Percentiles rank a stretch among this genome's conserved stretches.
phyloP scores from a whole-genome alignment of 768 basidiomycete species.

The Inosperma sp. region DNA sequence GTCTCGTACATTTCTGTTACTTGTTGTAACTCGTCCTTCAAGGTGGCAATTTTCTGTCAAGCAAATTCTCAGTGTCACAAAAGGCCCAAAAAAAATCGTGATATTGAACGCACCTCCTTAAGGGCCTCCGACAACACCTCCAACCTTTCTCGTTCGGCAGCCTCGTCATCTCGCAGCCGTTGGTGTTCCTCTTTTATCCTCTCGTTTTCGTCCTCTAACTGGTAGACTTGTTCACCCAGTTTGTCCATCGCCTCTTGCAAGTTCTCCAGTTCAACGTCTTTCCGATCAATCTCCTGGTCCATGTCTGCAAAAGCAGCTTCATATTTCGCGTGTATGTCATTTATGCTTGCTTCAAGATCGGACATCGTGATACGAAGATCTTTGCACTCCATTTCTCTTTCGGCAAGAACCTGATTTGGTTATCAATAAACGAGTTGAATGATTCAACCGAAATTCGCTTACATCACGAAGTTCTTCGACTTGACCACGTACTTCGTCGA shows the following conservation, averaged over 20 bases:
- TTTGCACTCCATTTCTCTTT: constrained; percentile 75
- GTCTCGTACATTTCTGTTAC: constrained; percentile 61
- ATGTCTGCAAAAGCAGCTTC: constrained; percentile 71
- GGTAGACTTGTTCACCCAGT: constrained; percentile 75
- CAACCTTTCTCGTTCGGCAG: constrained; percentile 61
- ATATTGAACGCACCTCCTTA: constrained; percentile 75
- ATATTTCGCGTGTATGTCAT: constrained; percentile 69
- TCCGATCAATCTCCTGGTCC: constrained; percentile 72
- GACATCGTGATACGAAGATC: constrained; percentile 68
- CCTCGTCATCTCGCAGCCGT: constrained; percentile 65
- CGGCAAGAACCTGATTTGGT: constrained; percentile 57
- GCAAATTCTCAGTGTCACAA: neutral
- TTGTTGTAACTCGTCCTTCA: constrained; percentile 66
- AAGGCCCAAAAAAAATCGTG: constrained; percentile 1
- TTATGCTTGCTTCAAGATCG: constrained; percentile 68
- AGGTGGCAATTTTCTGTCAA: constrained; percentile 58
- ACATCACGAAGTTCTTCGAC: constrained; percentile 79
- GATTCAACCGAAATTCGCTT: constrained; percentile 20
- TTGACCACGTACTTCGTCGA: constrained; percentile 73
- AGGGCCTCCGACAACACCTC: constrained; percentile 66
- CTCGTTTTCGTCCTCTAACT: constrained; percentile 85
- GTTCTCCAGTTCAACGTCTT: constrained; percentile 70
- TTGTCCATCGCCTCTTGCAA: constrained; percentile 76
- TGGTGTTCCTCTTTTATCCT: constrained; percentile 67
- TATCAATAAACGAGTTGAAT: constrained; percentile 9